A percentile compares a stretch with the other conserved stretches of the same genome.
Conservation (phyloP, 768 basidiomycete species). For the Psilocybe subaeruginosa region DNA sequence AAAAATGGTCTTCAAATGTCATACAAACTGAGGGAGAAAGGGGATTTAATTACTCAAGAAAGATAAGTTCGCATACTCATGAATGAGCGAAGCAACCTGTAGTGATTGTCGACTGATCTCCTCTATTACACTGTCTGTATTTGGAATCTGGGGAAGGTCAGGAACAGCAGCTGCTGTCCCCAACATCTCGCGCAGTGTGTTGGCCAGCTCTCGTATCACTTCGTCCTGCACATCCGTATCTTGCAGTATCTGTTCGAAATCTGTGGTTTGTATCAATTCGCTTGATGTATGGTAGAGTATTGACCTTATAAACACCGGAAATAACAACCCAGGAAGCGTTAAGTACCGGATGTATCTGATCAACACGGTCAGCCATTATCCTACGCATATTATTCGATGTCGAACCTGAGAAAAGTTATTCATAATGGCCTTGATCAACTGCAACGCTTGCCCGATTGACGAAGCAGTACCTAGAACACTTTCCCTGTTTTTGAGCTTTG, state of each 20-base stretch:
- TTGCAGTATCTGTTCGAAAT: background rate
- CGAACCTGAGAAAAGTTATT: too few species aligned
- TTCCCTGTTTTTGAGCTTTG: too few species aligned
- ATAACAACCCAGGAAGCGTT: background rate
- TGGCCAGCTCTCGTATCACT: background rate
- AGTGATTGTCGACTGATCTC: slow-evolving; percentile 11
- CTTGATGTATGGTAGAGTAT: background rate
- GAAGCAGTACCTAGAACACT: too few species aligned
- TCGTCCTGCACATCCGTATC: background rate
- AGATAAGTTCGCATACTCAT: slow-evolving; percentile 2
- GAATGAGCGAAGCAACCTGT: slow-evolving; percentile 4
- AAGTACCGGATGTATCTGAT: background rate
- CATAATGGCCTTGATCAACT: too few species aligned
- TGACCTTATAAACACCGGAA: background rate
- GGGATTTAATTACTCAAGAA: too few species aligned
- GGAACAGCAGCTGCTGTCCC: slow-evolving; percentile 1
- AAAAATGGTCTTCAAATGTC: too few species aligned
- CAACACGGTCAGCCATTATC: too few species aligned
- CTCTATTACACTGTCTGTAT: slow-evolving; percentile 5
- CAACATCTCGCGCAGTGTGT: slow-evolving; percentile 5
- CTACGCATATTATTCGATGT: too few species aligned
- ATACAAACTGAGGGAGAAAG: too few species aligned
- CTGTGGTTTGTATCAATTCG: background rate
- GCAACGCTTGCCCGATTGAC: too few species aligned
- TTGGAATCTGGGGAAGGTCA: background rate